A percentile compares a stretch with the other conserved stretches of the same genome.
Conservation (phyloP, 441 rosid species). For the Corymbia citriodora region DNA sequence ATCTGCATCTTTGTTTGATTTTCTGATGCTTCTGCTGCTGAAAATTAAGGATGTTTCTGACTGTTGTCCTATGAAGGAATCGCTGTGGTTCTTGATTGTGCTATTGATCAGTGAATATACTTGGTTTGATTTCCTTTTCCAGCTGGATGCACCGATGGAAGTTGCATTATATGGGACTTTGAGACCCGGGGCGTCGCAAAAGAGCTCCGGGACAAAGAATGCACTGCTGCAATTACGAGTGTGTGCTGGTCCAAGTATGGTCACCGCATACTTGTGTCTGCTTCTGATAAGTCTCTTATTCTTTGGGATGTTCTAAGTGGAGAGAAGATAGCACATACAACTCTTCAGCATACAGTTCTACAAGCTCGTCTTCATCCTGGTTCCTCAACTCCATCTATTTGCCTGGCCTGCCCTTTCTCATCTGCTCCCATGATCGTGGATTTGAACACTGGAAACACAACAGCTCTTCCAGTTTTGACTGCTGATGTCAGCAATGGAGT, state of each 20-base stretch:
- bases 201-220: constrained; percentile 76
- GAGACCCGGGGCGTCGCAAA: constrained; percentile 93
- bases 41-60: not conserved
- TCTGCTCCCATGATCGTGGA: constrained; percentile 94
- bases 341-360: constrained; percentile 71
- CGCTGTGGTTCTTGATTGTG: not conserved
- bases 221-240: constrained; percentile 78
- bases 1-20: not conserved
- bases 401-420: constrained; percentile 88
- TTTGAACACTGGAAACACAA: constrained; percentile 51
- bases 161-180: constrained; percentile 93
- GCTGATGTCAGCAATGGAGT: constrained; percentile 52
- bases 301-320: constrained; percentile 90
- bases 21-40: not conserved
- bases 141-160: constrained; percentile 98
- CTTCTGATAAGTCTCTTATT: constrained; percentile 87
- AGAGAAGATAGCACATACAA: constrained; percentile 51
- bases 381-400: constrained; percentile 66
- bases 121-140: not conserved
- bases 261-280: constrained; percentile 80
- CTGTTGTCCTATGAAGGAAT: not conserved
- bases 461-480: constrained; percentile 57
- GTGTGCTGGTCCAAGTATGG: constrained; percentile 95
- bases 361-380: constrained; percentile 89
- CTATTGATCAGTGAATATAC: not conserved